Percentiles rank a stretch among this genome's conserved stretches.
Evolutionary conservation across 1,284 basidiomycete species (phyloP).

Genomic region (Sanghuangporus baumii): DNA sequence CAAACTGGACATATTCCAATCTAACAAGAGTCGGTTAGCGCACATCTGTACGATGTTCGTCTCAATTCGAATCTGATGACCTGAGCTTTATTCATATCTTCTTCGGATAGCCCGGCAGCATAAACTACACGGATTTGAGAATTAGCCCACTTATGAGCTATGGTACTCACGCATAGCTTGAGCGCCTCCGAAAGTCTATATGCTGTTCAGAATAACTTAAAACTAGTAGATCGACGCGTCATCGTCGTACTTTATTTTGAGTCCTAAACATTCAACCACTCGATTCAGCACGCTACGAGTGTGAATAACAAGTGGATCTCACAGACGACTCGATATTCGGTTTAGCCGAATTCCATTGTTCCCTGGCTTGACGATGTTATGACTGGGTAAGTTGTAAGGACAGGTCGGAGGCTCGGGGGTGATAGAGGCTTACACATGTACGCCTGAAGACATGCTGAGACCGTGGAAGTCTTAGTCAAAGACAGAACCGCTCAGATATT

Average conservation of each 20-base stretch:
- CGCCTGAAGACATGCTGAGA: conserved; percentile 12
- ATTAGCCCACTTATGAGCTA: conserved; percentile 5
- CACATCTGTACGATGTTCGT: not conserved
- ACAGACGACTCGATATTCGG: conserved; percentile 57
- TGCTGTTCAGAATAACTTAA: not conserved
- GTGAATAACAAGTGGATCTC: not conserved
- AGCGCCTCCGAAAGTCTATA: conserved; percentile 63
- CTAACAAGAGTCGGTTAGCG: conserved; percentile 30
- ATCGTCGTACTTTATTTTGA: conserved; percentile 53
- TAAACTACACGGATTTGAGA: conserved; percentile 46
- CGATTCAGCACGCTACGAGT: not conserved
- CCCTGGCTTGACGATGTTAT: conserved; percentile 17
- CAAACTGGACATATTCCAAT: conserved; percentile 81
- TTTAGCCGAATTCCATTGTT: conserved; percentile 44
- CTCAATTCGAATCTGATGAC: conserved; percentile 29
- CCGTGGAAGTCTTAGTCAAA: not conserved
- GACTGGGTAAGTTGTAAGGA: conserved; percentile 11
- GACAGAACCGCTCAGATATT: not conserved
- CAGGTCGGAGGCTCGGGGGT: not conserved
- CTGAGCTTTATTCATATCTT: conserved; percentile 80
- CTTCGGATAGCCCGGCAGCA: conserved; percentile 68
- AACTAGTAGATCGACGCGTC: not conserved
- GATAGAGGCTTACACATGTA: conserved; percentile 18
- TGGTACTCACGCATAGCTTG: conserved; percentile 71
- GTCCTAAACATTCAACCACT: conserved; percentile 30